Evolutionary conservation across 2,329 filamentous ascomycete genomes (phyloP).

Genomic region (Colletotrichum higginsianum): DNA sequence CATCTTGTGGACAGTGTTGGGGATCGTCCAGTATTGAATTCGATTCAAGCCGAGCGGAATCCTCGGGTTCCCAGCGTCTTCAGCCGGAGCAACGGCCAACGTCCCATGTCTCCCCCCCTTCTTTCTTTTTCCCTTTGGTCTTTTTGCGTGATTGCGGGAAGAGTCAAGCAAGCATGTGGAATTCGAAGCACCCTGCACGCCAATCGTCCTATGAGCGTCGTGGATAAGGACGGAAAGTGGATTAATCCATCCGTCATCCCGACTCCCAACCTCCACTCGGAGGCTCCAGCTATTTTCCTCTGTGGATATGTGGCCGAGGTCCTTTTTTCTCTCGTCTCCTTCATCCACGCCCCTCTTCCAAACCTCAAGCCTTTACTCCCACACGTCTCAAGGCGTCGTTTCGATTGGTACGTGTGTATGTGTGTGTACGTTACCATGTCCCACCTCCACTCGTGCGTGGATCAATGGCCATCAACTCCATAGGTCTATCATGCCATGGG

Average conservation of each 20-base stretch:
- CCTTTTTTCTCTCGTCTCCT: constrained; percentile 1
- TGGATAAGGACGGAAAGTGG: background rate
- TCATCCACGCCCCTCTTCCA: constrained; percentile 8
- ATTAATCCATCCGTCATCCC: background rate
- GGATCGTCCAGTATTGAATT: background rate
- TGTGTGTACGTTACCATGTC: constrained; percentile 2
- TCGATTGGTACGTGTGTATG: constrained; percentile 11
- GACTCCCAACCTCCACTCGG: constrained; percentile 16
- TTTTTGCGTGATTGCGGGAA: constrained; percentile 13
- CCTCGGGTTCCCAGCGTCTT: background rate
- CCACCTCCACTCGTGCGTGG: constrained; percentile 9
- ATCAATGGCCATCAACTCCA: constrained; percentile 4
- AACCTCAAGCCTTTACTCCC: background rate
- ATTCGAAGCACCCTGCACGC: background rate
- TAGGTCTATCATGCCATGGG: background rate
- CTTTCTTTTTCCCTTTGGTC: background rate
- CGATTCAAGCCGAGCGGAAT: too few species aligned
- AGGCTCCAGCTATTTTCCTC: constrained; percentile 17
- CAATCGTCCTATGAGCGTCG: background rate
- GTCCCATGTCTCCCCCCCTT: too few species aligned
- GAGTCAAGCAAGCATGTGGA: background rate
- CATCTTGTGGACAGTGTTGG: background rate
- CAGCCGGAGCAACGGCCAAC: background rate
- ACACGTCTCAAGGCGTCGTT: background rate
- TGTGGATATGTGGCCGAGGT: background rate